phyloP scores from a whole-genome alignment of 1,284 basidiomycete species.

The Malassezia furfur region DNA sequence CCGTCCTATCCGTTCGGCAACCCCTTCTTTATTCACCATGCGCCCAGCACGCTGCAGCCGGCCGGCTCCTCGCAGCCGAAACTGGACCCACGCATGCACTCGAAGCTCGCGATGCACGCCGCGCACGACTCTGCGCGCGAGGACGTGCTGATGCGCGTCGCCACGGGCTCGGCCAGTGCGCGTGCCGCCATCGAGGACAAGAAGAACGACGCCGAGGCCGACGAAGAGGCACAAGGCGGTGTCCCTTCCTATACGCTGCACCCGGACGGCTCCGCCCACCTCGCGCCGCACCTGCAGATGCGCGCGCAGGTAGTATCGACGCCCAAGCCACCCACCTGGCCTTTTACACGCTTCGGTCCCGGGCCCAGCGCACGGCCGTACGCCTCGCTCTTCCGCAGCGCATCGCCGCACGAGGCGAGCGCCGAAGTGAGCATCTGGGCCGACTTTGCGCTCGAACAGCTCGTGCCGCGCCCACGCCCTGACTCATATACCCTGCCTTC shows the following conservation, averaged over 20 bases:
- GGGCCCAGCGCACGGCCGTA: constrained; percentile 23
- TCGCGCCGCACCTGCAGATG: constrained; percentile 18
- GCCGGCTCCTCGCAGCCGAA: constrained; percentile 16
- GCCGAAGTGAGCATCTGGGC: constrained; percentile 27
- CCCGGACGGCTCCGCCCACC: constrained; percentile 6
- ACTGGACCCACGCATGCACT: constrained; percentile 11
- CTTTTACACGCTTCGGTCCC: constrained; percentile 28
- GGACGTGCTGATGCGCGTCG: constrained; percentile 10
- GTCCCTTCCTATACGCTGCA: constrained; percentile 1
- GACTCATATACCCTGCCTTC: constrained; percentile 10
- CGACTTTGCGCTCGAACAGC: constrained; percentile 32
- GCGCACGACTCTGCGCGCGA: background rate
- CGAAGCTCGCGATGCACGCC: constrained; percentile 9
- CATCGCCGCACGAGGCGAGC: constrained; percentile 16
- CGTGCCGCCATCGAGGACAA: constrained; percentile 6
- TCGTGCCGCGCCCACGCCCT: constrained; percentile 18
- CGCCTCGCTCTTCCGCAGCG: constrained; percentile 23
- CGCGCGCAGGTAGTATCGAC: constrained; percentile 10
- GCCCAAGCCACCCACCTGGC: constrained; percentile 21
- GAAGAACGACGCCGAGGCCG: background rate
- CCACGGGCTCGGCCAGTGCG: constrained; percentile 7
- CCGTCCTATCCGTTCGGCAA: constrained; percentile 37
- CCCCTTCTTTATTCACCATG: constrained; percentile 17
- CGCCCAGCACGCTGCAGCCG: constrained; percentile 17
- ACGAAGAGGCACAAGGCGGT: background rate